A percentile compares a stretch with the other conserved stretches of the same genome.
Evolutionary conservation across 2,329 filamentous ascomycete genomes (phyloP).

Genomic region (Colletotrichum aenigma): DNA sequence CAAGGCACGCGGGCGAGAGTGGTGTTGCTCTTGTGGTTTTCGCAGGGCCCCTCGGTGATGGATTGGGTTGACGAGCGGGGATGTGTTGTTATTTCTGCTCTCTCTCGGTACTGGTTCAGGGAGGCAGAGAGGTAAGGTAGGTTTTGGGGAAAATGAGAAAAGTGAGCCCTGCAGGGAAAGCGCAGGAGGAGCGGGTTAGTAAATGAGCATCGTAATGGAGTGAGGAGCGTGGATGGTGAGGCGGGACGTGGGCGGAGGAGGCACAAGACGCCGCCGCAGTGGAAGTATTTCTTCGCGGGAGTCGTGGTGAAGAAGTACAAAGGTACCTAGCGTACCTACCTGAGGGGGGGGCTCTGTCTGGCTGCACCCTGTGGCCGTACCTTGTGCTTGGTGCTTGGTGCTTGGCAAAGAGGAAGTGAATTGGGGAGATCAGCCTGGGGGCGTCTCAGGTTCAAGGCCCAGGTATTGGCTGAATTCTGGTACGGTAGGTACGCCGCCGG

Average conservation of each 20-base stretch:
- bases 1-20: neutral
- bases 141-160: neutral
- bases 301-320: neutral
- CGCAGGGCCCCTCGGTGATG: conserved; percentile 8
- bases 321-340: neutral
- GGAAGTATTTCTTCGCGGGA: neutral
- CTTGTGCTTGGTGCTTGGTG: neutral
- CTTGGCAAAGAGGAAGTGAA: conserved; percentile 7
- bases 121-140: neutral
- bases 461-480: neutral
- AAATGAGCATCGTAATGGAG: conserved; percentile 18
- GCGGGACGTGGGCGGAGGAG: conserved; percentile 7
- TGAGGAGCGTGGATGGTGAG: neutral
- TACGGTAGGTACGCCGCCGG: neutral
- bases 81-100: neutral
- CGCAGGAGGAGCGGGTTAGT: conserved; percentile 19
- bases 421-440: conserved; percentile 1
- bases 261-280: neutral
- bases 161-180: neutral
- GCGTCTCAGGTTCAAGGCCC: conserved; percentile 12
- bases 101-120: neutral
- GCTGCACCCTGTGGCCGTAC: neutral
- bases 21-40: neutral
- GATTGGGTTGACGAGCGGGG: neutral
- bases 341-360: neutral